Evolutionary conservation across 148 eudicot species (phyloP), one percentile per base, ranked within the genome.

Genomic region (Rhododendron henanense): DNA sequence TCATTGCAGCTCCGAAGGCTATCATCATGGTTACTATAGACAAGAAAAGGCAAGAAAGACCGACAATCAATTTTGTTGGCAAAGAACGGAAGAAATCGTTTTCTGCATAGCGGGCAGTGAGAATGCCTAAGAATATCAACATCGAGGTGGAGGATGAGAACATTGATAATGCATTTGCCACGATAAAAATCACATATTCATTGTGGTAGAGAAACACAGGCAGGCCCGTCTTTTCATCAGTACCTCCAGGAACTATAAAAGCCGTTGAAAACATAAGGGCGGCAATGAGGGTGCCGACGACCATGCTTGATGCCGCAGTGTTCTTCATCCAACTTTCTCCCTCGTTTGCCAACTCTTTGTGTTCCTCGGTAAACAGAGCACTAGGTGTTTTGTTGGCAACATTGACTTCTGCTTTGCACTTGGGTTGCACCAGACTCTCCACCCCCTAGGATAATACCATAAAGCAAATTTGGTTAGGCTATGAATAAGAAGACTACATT

Each of bases 311-410:
- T 21, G 71, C 55, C 1, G 88, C 85, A 18, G 88, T 87, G 57
- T 81, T 65, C 75, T 84, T 87, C 90, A 89, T 89, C 90, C 90
- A 89, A 19, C 21, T 87, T 44, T 89, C 88, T 5, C 88, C 90
- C 28, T 86, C 88, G 39, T 81, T 45, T 2, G 55, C 51, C 39
- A 89, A 53, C 5, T 44, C 39, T 71, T 87, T 65, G 74, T 89
- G 90, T 73, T 89, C 88, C 57, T 89, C 84, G 1, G 81, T 78
- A 83, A 88, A 86, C 28, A 88, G 8, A 18, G 33, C 8, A 1
- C 10, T 28, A 0, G 90, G 90, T 23, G 81, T 88, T 74, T 74
- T 84, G 15, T 61, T 71, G 15, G 81, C 81, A 14, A 14, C 25
- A 35, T 84, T 81, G 25, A 23, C 41, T 25, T 15, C 67, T 67